Evolutionary conservation across 2,329 filamentous ascomycete species (phyloP), one percentile per base, ranked within the genome.

Genomic region (Exserohilum rostratum): DNA sequence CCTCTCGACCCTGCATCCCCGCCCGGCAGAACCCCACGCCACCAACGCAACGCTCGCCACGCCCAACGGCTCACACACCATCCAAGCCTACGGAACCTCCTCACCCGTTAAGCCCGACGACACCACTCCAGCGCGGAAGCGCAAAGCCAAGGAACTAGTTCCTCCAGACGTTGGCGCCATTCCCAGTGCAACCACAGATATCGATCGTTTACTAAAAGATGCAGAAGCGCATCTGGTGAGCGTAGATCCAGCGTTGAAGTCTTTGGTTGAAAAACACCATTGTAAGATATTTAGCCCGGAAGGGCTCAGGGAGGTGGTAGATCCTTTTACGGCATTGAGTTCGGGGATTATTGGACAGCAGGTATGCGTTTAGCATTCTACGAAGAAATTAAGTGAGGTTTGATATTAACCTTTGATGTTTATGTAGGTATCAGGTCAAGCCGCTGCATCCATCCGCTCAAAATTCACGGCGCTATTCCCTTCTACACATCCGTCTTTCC

Each of bases 271-370:
- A 53, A 84, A 85, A 53, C 83, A 96, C 69, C 85, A 84, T 57
- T 98, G 93, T 75, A 83, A 82, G 50, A 78, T 95, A 13, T 98
- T 98, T 77, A 90, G 87, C 1, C 84, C 91, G 0, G 87, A 89
- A 59, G 91, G 92, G 0, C 78, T 98, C n/a, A 85, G 88, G 25
- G 91, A 97, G 75, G 82, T 86, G 60, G 85, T 97, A 56, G 91
- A 98, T 75, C 95, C 95, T 0, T 99, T 97, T 69, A 88, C 89
- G 65, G 87, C 86, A 53, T 82, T 99, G 30, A 84, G 86, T 34
- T 93, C 89, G 74, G 90, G 92, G 46, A 97, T 99, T 70, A 96
- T 98, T 66, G 92, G 91, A 48, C 95, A 98, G 77, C 95, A 99
- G 78, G 73, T 77, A 69, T 25, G 22, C 7, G 4, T 25, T 25